Conservation (phyloP, 371 early-diverging fungal species). For the Spiromyces aspiralis region DNA sequence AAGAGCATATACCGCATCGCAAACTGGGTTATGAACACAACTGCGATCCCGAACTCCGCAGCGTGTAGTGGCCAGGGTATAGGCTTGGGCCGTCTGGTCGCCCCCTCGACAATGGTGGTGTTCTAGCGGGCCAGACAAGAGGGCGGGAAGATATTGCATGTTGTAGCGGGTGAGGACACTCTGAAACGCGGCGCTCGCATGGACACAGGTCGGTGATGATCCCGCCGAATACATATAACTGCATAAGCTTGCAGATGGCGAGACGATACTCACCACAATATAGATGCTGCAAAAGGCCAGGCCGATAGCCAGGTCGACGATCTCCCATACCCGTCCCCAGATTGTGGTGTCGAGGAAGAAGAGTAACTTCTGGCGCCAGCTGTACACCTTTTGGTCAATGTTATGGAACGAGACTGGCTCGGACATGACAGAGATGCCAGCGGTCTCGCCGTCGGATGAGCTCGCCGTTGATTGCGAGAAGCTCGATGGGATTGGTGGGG, state of each 20-base stretch:
- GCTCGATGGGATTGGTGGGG: too few relatives aligned
- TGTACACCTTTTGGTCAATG: slow-evolving; percentile 16
- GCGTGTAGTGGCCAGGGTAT: slow-evolving; percentile 8
- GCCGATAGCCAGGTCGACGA: slow-evolving; percentile 23
- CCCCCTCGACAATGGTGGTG: slow-evolving; percentile 10
- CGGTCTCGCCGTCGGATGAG: too few relatives aligned
- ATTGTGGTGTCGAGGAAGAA: slow-evolving; percentile 23
- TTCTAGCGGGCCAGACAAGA: too few relatives aligned
- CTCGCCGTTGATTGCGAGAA: too few relatives aligned
- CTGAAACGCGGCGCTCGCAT: too few relatives aligned
- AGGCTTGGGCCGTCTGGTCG: slow-evolving; percentile 4
- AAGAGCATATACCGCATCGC: slow-evolving; percentile 19
- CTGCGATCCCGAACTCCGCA: slow-evolving; percentile 12
- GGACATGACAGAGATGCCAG: too few relatives aligned
- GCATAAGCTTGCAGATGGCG: neutral
- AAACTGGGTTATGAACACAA: slow-evolving; percentile 10
- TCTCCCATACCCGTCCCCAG: slow-evolving; percentile 29
- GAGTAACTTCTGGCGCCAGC: slow-evolving; percentile 18
- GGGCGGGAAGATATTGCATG: too few relatives aligned
- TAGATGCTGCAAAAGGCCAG: slow-evolving; percentile 14
- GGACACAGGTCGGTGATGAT: too few relatives aligned
- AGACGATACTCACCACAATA: slow-evolving; percentile 11
- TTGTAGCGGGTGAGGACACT: too few relatives aligned
- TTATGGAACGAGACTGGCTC: slow-evolving; percentile 20
- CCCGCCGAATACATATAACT: too few relatives aligned